phyloP scores from a whole-genome alignment of 2,329 filamentous ascomycete species.

The Hypoxylon sp. region DNA sequence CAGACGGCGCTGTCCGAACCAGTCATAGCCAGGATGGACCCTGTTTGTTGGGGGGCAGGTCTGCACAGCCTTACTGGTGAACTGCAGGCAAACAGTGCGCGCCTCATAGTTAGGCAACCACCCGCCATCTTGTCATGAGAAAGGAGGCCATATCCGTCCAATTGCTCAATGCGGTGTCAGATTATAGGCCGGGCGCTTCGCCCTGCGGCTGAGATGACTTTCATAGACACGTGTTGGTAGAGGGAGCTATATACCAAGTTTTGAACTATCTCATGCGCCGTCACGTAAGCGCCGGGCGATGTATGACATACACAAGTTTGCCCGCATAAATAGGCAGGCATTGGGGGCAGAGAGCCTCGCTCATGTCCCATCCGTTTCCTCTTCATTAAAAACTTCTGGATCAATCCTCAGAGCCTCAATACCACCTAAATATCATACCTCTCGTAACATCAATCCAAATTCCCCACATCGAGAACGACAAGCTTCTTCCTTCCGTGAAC shows the following conservation, averaged over 20 bases:
- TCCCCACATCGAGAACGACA: not conserved
- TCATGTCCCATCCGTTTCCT: not conserved
- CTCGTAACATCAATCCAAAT: not conserved
- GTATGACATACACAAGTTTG: slow-evolving; percentile 12
- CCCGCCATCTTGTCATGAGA: not conserved
- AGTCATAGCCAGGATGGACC: not conserved
- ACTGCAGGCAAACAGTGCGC: not conserved
- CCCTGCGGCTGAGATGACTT: slow-evolving; percentile 26
- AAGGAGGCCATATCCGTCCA: not conserved
- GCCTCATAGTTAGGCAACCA: slow-evolving; percentile 2
- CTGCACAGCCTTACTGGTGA: not conserved
- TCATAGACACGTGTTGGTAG: slow-evolving; percentile 14
- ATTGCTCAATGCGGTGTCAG: slow-evolving; percentile 1
- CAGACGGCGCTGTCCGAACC: slow-evolving; percentile 13
- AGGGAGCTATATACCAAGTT: not conserved
- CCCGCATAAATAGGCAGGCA: slow-evolving; percentile 23
- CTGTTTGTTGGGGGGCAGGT: not conserved
- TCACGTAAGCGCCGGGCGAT: slow-evolving; percentile 17
- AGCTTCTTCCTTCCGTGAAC: not conserved
- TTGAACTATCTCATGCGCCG: slow-evolving; percentile 14
- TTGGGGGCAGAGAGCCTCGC: slow-evolving; percentile 9
- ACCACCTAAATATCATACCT: not conserved
- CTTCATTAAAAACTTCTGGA: not conserved
- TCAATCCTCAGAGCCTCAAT: not conserved
- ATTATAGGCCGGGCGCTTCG: slow-evolving; percentile 15